Evolutionary conservation across 345 rosid genomes (phyloP).

Genomic region (Salix suchowensis): DNA sequence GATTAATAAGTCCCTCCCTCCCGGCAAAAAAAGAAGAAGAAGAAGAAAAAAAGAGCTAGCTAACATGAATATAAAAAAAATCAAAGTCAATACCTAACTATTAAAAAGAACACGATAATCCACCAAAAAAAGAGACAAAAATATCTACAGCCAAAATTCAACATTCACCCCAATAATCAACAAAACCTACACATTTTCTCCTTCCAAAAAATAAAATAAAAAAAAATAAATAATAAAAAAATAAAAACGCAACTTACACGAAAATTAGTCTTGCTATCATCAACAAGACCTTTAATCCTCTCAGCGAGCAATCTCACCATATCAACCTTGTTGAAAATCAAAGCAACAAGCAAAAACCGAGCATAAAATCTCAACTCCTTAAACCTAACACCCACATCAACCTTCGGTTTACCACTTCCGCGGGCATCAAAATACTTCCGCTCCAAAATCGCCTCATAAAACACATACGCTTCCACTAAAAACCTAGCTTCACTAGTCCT

Average conservation of each 20-base stretch:
- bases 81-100: background rate
- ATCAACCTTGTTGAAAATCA: slow-evolving; percentile 65
- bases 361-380: slow-evolving; percentile 92
- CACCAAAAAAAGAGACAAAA: background rate
- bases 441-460: slow-evolving; percentile 82
- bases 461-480: slow-evolving; percentile 78
- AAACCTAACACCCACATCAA: slow-evolving; percentile 62
- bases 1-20: background rate
- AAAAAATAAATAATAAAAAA: no score
- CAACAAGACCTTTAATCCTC: slow-evolving; percentile 40
- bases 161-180: background rate
- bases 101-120: background rate
- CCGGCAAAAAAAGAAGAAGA: background rate
- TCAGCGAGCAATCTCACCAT: slow-evolving; percentile 40
- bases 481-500: slow-evolving; percentile 86
- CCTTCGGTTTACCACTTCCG: slow-evolving; percentile 24
- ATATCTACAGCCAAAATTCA: background rate
- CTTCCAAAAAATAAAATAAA: background rate
- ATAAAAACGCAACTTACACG: slow-evolving; percentile 46
- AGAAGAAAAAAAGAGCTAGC: background rate
- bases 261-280: slow-evolving; percentile 64
- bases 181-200: background rate
- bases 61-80: background rate
- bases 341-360: slow-evolving; percentile 70
- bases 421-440: slow-evolving; percentile 71